Evolutionary conservation across 148 eudicot species (phyloP), one percentile per base, ranked within the genome.

Genomic region (Vaccinium vitisidaea): DNA sequence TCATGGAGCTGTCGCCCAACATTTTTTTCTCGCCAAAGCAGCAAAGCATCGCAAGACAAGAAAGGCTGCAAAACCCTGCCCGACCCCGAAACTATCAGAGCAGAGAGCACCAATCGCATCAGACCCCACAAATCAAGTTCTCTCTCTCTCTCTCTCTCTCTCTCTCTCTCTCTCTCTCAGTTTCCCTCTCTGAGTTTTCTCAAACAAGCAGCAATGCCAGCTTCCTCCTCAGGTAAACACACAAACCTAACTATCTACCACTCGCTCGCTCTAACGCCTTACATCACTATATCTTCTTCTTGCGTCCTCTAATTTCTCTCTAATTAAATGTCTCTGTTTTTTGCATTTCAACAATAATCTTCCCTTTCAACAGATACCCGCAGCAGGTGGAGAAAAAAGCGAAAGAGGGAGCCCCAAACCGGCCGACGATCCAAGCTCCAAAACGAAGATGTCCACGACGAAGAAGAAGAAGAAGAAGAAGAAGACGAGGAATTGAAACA

Each of bases 211-310:
- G 46, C 87, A 89, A 94, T 95, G 98, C 96, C 98, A 77, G 90
- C 92, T 86, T 93, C 98, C 88, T 90, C 94, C 80, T 89, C 98
- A 88, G 98, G 98, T 93, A 84, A 70, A 56, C 6, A 32, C 21
- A 49, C 27, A 54, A 53, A 79, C 82, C 85, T 53, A 81, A 56
- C 46, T 36, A 36, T 36, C 75, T 70, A 6, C 54, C 69, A 0
- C 63, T 14, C 56, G 21, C 84, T 25, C 54, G 52, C 79, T 53
- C 69, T 39, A 36, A 55, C 69, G 10, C 55, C 19, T 25, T 46
- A 14, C 77, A 6, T 73, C 12, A 19, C 79, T 76, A n/a, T 16
- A 46, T 69, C 27, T 65, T 67, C 65, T 55, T 48, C 56, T 36
- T 63, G 36, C 23, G 53, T 48, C 27, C 39, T 36, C 39, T 36